Percentiles rank a stretch among this genome's conserved stretches.
These are phyloP conservation scores for Grigorovia transvaalensis DNA, from an alignment of 805 yeast genomes.

Conservation along the genomic window DNA sequence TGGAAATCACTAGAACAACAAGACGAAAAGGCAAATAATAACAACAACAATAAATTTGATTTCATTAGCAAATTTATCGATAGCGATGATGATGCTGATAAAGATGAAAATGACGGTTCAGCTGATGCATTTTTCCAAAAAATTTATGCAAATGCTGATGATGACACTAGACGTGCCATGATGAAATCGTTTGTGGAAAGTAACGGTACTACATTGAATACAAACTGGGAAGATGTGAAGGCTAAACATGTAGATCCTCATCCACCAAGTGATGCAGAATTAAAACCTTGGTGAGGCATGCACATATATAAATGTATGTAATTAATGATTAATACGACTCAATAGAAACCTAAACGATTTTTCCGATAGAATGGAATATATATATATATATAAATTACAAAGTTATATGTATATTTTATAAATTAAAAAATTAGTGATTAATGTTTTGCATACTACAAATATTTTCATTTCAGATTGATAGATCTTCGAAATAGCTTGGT, in stretches of 20 bases:
- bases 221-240: slow-evolving; percentile 86
- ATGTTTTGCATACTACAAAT: not conserved
- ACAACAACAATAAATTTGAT: slow-evolving; percentile 22
- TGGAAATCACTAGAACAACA: slow-evolving; percentile 44
- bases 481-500: not conserved
- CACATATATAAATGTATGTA: not conserved
- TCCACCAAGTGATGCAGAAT: slow-evolving; percentile 69
- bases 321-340: not conserved
- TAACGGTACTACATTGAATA: slow-evolving; percentile 85
- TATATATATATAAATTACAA: not conserved
- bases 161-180: slow-evolving; percentile 87
- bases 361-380: not conserved
- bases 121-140: slow-evolving; percentile 64
- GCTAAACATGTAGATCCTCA: slow-evolving; percentile 50
- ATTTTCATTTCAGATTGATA: not conserved
- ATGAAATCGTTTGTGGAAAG: slow-evolving; percentile 92
- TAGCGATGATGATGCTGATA: slow-evolving; percentile 37
- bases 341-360: not conserved
- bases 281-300: slow-evolving; percentile 37
- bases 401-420: not conserved
- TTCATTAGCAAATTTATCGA: not conserved
- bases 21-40: not conserved
- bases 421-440: not conserved
- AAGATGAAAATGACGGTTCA: slow-evolving; percentile 36
- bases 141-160: slow-evolving; percentile 70